Percentiles rank a stretch among this genome's conserved stretches.
Conservation (phyloP, 2,329 filamentous ascomycete species). For the Helicocarpus griseus region DNA sequence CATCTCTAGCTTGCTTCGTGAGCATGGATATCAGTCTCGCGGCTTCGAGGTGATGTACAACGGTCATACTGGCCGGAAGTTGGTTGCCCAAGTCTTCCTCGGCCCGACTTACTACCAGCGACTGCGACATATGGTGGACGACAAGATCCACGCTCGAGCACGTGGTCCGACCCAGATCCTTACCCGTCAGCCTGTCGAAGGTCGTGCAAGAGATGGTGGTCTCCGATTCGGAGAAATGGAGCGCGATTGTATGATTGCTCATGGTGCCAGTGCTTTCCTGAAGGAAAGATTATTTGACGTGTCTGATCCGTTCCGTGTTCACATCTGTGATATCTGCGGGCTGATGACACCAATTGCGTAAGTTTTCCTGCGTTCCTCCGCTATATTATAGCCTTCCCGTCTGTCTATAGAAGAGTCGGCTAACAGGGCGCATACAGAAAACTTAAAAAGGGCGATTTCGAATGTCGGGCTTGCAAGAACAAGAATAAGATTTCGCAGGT, state of each 20-base stretch:
- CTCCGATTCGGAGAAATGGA: constrained; percentile 99
- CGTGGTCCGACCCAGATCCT: constrained; percentile 94
- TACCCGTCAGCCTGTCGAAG: constrained; percentile 93
- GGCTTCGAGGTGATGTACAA: constrained; percentile 99
- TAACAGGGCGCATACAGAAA: constrained; percentile 47
- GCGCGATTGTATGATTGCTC: constrained; percentile 99
- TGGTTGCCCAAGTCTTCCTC: constrained; percentile 90
- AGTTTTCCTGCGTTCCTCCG: constrained; percentile 43
- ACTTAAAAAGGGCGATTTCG: constrained; percentile 89
- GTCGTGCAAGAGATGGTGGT: constrained; percentile 95
- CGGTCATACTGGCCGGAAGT: constrained; percentile 88
- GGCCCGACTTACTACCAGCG: constrained; percentile 98
- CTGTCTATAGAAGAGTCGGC: neutral
- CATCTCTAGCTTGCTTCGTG: constrained; percentile 73
- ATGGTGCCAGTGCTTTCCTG: constrained; percentile 90
- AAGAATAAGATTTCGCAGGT: constrained; percentile 98
- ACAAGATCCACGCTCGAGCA: constrained; percentile 99
- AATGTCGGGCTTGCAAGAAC: constrained; percentile 96
- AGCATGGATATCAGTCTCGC: constrained; percentile 90
- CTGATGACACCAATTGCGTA: constrained; percentile 99
- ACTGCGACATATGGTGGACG: constrained; percentile 97
- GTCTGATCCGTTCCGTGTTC: constrained; percentile 93
- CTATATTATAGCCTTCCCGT: constrained; percentile 17
- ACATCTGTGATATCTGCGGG: constrained; percentile 97
- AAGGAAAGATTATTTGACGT: constrained; percentile 97